These are phyloP conservation scores for Rosa persica DNA, from an alignment of 306 rosid genomes.

Conservation along the genomic window DNA sequence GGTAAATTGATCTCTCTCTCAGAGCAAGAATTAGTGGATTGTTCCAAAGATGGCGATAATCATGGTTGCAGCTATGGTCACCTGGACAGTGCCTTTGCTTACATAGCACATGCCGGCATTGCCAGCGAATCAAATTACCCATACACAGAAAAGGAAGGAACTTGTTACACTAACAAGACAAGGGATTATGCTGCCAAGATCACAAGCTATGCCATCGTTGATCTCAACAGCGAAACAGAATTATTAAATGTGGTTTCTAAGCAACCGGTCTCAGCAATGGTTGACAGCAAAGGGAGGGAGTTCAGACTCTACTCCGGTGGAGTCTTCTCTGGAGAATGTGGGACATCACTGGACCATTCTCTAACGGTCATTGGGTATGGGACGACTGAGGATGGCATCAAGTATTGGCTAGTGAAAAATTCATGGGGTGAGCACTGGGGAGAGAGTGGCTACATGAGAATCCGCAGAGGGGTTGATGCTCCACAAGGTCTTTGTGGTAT, in stretches of 20 bases:
- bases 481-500: background rate
- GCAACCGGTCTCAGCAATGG: background rate
- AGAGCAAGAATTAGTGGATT: background rate
- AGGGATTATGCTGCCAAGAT: background rate
- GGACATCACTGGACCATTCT: background rate
- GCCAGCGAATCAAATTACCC: background rate
- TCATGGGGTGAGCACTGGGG: background rate
- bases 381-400: background rate
- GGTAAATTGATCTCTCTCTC: conserved; percentile 1
- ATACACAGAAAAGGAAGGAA: background rate
- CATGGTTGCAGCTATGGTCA: too few relatives aligned
- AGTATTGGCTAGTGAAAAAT: conserved; percentile 28
- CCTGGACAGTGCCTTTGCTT: too few relatives aligned
- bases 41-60: background rate
- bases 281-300: too few relatives aligned
- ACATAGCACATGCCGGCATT: too few relatives aligned
- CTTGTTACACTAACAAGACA: background rate
- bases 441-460: background rate
- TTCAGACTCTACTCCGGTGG: background rate
- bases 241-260: background rate
- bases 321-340: background rate
- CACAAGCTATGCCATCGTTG: background rate
- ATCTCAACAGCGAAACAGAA: background rate
- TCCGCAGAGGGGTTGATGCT: background rate
- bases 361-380: conserved; percentile 24